A percentile compares a stretch with the other conserved stretches of the same genome.
Evolutionary conservation across 305 asterid species (phyloP).

Genomic region (Fraxinus nigra): DNA sequence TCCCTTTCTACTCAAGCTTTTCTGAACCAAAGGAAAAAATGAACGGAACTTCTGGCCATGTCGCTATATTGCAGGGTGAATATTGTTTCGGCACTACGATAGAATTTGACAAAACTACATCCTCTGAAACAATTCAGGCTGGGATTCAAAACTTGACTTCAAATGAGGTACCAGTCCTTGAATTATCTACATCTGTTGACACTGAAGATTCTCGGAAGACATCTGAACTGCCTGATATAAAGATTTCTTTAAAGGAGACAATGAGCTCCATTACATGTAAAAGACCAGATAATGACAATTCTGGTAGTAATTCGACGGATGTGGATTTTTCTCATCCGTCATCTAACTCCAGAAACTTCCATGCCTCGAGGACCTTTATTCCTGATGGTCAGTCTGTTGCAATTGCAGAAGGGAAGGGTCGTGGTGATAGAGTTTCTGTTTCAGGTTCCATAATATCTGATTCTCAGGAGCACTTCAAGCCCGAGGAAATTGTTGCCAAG

Average conservation of each 20-base stretch:
- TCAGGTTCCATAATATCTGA: conserved; percentile 27
- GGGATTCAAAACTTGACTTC: conserved; percentile 12
- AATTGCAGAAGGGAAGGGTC: conserved; percentile 28
- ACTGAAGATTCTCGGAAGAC: conserved; percentile 22
- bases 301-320: conserved; percentile 24
- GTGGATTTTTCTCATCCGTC: conserved; percentile 14
- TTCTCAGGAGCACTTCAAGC: conserved; percentile 12
- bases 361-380: conserved; percentile 35
- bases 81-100: conserved; percentile 29
- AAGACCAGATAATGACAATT: conserved; percentile 29
- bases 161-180: conserved; percentile 14
- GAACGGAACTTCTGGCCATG: conserved; percentile 9
- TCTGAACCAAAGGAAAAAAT: conserved; percentile 20
- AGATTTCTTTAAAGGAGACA: conserved; percentile 20
- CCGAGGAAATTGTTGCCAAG: conserved; percentile 27
- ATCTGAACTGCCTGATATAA: conserved; percentile 34
- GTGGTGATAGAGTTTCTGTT: conserved; percentile 26
- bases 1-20: conserved; percentile 21
- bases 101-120: conserved; percentile 18
- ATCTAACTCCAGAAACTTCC: conserved; percentile 29
- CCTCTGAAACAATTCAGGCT: conserved; percentile 10
- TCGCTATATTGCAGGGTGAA: conserved; percentile 20
- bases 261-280: conserved; percentile 20
- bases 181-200: conserved; percentile 23
- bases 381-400: conserved; percentile 28